Conservation (phyloP, 441 rosid genomes). For the Erodium trifolium region DNA sequence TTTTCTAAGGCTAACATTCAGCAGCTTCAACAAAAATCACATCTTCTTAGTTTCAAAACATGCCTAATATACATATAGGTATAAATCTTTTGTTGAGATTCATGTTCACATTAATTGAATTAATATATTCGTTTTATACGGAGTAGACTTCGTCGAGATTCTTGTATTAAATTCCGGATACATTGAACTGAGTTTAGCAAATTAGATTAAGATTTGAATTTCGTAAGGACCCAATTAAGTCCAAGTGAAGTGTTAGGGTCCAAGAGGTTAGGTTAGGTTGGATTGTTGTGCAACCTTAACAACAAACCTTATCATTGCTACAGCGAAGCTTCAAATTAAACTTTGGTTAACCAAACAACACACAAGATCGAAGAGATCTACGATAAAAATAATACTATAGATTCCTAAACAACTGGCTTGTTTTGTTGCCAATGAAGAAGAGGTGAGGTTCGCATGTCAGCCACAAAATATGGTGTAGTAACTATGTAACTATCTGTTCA, state of each 20-base stretch:
- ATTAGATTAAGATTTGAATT: neutral
- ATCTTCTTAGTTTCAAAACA: too few relatives aligned
- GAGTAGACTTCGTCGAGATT: too few relatives aligned
- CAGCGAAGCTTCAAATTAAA: neutral
- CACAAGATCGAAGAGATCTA: neutral
- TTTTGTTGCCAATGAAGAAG: neutral
- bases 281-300: neutral
- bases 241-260: neutral
- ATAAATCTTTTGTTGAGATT: too few relatives aligned
- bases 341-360: neutral
- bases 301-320: neutral
- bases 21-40: too few relatives aligned
- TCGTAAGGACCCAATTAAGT: neutral
- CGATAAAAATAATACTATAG: neutral
- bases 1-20: too few relatives aligned
- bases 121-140: too few relatives aligned
- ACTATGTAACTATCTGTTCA: neutral
- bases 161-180: too few relatives aligned
- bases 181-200: too few relatives aligned
- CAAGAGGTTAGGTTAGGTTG: neutral
- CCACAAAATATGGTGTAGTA: neutral
- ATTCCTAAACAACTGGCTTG: neutral
- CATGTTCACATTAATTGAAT: too few relatives aligned
- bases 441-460: slow-evolving; percentile 1
- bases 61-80: too few relatives aligned